A percentile compares a stretch with the other conserved stretches of the same genome.
phyloP scores from a whole-genome alignment of 176 grass and related monocot species.

The Aegilops speltoides region DNA sequence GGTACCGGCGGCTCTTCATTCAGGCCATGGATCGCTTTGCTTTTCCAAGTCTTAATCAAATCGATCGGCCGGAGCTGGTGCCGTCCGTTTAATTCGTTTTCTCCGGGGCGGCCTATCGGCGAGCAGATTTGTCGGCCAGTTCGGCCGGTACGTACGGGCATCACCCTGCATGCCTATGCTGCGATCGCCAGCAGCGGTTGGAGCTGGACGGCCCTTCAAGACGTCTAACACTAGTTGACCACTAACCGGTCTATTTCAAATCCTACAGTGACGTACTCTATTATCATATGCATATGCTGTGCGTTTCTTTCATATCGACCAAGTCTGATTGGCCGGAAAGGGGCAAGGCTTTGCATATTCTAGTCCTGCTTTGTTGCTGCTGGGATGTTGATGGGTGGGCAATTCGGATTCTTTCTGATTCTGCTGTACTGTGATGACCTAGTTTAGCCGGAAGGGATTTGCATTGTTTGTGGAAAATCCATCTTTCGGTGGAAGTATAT shows the following conservation, averaged over 20 bases:
- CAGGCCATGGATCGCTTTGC: neutral
- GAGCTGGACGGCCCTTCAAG: slow-evolving; percentile 7
- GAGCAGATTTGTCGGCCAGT: slow-evolving; percentile 19
- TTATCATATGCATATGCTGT: neutral
- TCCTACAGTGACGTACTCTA: neutral
- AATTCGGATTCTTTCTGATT: neutral
- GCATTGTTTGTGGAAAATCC: neutral
- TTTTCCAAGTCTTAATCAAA: slow-evolving; percentile 26
- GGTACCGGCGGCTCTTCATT: neutral
- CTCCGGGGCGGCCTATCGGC: slow-evolving; percentile 7
- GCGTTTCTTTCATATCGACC: neutral
- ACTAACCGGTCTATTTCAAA: neutral
- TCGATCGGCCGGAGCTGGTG: slow-evolving; percentile 20
- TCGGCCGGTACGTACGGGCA: slow-evolving; percentile 39
- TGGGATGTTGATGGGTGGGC: neutral
- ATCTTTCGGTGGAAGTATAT: neutral
- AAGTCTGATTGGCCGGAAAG: slow-evolving; percentile 25
- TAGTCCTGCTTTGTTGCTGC: neutral
- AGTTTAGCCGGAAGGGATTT: neutral
- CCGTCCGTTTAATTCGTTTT: neutral
- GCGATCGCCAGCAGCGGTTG: neutral
- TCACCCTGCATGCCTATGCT: neutral
- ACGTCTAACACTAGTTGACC: slow-evolving; percentile 29
- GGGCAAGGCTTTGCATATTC: neutral
- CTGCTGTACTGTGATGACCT: neutral